Conservation (phyloP, 83 land plant genomes). For the Diphasiastrum complanatum region DNA sequence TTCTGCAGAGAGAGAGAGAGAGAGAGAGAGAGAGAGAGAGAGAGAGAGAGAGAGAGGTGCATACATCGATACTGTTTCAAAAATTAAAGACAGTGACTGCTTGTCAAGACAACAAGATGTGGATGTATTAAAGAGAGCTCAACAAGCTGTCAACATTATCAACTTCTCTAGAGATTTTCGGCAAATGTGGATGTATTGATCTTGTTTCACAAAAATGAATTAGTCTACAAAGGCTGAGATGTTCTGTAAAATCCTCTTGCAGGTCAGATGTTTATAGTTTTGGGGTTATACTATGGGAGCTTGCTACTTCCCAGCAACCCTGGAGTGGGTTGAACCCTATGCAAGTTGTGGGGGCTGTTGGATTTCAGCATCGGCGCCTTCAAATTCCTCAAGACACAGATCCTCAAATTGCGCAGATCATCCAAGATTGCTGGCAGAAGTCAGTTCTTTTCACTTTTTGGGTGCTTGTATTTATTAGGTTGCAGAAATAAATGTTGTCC, state of each 20-base stretch:
- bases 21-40: too few relatives aligned
- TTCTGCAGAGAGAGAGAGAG: too few relatives aligned
- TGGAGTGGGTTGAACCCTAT: conserved; percentile 98
- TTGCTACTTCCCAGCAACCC: conserved; percentile 81
- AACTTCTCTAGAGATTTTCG: too few relatives aligned
- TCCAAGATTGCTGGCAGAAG: conserved; percentile 83
- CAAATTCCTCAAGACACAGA: conserved; percentile 76
- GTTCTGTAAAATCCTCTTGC: conserved; percentile 7
- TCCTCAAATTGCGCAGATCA: conserved; percentile 71
- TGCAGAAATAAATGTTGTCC: not conserved
- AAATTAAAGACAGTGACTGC: too few relatives aligned
- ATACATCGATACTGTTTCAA: too few relatives aligned
- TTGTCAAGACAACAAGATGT: too few relatives aligned
- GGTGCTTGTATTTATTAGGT: not conserved
- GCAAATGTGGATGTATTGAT: too few relatives aligned
- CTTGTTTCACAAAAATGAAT: too few relatives aligned
- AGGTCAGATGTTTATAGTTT: conserved; percentile 96
- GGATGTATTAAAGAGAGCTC: too few relatives aligned
- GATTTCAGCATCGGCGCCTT: conserved; percentile 88
- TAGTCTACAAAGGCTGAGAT: not conserved
- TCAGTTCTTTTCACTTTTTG: conserved; percentile 33
- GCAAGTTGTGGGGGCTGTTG: conserved; percentile 99
- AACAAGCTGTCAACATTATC: too few relatives aligned
- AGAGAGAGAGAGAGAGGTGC: too few relatives aligned
- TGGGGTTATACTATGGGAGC: conserved; percentile 97